Conservation (phyloP, 305 asterid species). For the Galium porrigens region DNA sequence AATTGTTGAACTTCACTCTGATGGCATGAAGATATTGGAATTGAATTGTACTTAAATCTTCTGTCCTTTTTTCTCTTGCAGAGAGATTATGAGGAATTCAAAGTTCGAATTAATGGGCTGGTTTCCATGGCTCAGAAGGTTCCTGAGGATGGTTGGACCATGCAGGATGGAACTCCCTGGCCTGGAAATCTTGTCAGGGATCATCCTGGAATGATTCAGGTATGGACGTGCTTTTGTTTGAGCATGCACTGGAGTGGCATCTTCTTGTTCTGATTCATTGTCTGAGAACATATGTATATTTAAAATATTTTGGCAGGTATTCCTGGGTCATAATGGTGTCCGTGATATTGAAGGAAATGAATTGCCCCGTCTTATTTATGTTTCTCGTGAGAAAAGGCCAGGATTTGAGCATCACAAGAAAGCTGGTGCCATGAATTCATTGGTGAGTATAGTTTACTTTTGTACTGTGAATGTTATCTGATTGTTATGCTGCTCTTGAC, state of each 20-base stretch:
- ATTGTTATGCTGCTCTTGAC: slow-evolving; percentile 1
- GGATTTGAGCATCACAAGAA: slow-evolving; percentile 92
- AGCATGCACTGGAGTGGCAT: background rate
- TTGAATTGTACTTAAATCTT: background rate
- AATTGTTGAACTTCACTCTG: background rate
- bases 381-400: slow-evolving; percentile 96
- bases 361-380: slow-evolving; percentile 81
- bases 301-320: slow-evolving; percentile 38
- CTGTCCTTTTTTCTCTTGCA: slow-evolving; percentile 22
- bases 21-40: background rate
- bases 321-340: slow-evolving; percentile 80
- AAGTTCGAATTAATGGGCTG: slow-evolving; percentile 66
- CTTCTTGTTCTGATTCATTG: background rate
- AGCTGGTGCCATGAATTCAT: slow-evolving; percentile 95
- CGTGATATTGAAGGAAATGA: slow-evolving; percentile 78
- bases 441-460: slow-evolving; percentile 34
- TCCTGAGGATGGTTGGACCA: slow-evolving; percentile 97
- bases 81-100: slow-evolving; percentile 94
- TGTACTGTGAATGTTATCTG: background rate
- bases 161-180: slow-evolving; percentile 98
- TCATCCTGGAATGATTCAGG: slow-evolving; percentile 99
- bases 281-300: background rate
- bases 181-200: slow-evolving; percentile 90
- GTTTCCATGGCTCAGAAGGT: slow-evolving; percentile 87
- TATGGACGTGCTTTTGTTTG: slow-evolving; percentile 13